Conservation (phyloP, 202 grass and related monocot species). For the Zizania palustris region DNA sequence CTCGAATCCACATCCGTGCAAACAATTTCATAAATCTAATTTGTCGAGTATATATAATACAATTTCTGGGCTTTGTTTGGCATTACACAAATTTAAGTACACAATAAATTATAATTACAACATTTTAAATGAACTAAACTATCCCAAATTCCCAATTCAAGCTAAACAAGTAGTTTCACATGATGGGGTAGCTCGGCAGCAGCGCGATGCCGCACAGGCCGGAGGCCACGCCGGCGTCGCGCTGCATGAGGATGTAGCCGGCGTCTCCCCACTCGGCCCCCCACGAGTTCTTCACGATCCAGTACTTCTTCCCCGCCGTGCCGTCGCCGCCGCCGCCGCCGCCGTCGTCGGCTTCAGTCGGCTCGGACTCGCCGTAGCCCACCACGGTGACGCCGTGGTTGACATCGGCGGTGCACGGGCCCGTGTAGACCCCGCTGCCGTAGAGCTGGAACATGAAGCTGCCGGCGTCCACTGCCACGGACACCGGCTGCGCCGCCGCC, state of each 20-base stretch:
- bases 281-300: conserved; percentile 86
- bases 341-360: background rate
- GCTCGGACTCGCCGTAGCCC: conserved; percentile 57
- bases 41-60: too few relatives aligned
- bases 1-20: too few relatives aligned
- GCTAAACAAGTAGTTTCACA: conserved; percentile 39
- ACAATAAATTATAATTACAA: conserved; percentile 25
- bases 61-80: too few relatives aligned
- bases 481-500: conserved; percentile 63
- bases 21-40: too few relatives aligned
- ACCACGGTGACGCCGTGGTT: conserved; percentile 77
- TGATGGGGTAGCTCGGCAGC: conserved; percentile 59
- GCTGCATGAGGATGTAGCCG: conserved; percentile 68
- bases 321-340: background rate
- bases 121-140: background rate
- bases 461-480: conserved; percentile 64
- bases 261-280: conserved; percentile 59
- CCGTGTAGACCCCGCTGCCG: conserved; percentile 57
- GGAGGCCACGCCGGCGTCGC: conserved; percentile 22
- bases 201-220: conserved; percentile 72
- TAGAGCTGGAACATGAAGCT: conserved; percentile 74
- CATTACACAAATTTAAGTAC: background rate
- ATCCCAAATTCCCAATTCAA: too few relatives aligned
- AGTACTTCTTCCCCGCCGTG: conserved; percentile 42
- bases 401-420: conserved; percentile 52